Base-by-base conservation (phyloP, 2,329 filamentous ascomycete genomes). In the Stagonosporopsis tanaceti region DNA sequence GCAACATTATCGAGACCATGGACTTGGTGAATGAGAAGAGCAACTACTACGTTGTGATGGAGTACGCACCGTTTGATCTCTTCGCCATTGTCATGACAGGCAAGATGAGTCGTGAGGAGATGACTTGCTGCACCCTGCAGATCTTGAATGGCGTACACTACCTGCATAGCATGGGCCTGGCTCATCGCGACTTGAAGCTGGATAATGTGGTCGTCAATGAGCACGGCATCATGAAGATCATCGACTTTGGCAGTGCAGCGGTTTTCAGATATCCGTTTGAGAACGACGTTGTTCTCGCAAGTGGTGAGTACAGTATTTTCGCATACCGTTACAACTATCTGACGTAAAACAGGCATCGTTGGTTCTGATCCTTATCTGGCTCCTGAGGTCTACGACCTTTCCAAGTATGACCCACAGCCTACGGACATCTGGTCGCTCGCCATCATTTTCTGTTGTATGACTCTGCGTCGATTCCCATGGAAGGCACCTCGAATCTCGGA, bases 361-460 rank as follows among this genome's bases (percentile, higher is more conserved):
- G 89, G 89, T 44, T 97, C 95, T 9, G 95, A 99, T 79, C 95
- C 95, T 3, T 99, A 99, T 74, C 85, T 99, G 40, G 95, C 95
- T 0, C 95, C 95, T 0, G 95, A 99, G 77, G 95, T 99, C 1
- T 98, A 98, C 71, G 93, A 97, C 64, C 87, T 93, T 61, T 88
- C 90, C 64, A 93, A 93, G 72, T 99, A 99, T 75, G 93, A 99
- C 70, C 93, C 95, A 1, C 90, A 93, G 61, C 92, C 93, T 6
- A 92, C 94, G 1, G 95, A 99, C 78, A 93, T 99, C 58, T 99
- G 95, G 95, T 99, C 95, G 11, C 82, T 99, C 58, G 95, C 94
- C 17, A 99, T 99, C 67, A 98, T 99, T 53, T 99, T 94, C 79
- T 98, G 95, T 78, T 99, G 95, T 81, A 99, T 99, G 95, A 95